phyloP scores from a whole-genome alignment of 2,329 filamentous ascomycete species.

The Calonectria pseudoreteaudii region DNA sequence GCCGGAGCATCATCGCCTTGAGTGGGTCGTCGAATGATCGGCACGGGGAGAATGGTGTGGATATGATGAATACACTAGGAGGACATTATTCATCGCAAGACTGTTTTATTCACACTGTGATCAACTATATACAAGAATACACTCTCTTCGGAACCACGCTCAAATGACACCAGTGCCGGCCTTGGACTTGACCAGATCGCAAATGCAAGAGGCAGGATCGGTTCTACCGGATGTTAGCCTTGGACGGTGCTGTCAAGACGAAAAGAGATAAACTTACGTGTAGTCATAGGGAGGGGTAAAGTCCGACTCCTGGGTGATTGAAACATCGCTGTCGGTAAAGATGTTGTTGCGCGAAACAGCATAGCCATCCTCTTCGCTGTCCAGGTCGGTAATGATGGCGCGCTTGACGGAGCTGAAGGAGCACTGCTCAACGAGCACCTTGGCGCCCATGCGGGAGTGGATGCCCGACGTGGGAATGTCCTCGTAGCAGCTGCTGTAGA shows the following conservation, averaged over 20 bases:
- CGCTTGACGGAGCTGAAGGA: slow-evolving; percentile 59
- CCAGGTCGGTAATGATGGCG: slow-evolving; percentile 54
- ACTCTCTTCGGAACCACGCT: neutral
- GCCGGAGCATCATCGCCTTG: neutral
- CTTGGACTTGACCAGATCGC: slow-evolving; percentile 39
- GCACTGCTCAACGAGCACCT: slow-evolving; percentile 65
- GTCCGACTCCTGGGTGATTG: slow-evolving; percentile 49
- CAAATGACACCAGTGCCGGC: slow-evolving; percentile 38
- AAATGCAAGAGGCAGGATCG: slow-evolving; percentile 37
- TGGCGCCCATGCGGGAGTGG: slow-evolving; percentile 64
- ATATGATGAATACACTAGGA: neutral
- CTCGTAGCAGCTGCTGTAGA: slow-evolving; percentile 66
- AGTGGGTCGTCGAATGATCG: neutral
- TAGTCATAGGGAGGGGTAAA: slow-evolving; percentile 52
- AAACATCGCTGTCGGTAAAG: slow-evolving; percentile 51
- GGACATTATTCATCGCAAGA: neutral
- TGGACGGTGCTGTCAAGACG: too few species aligned
- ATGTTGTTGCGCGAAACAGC: slow-evolving; percentile 58
- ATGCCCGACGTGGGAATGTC: slow-evolving; percentile 59
- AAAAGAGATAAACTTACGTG: slow-evolving; percentile 41
- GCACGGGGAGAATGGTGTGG: neutral
- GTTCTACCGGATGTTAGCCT: slow-evolving; percentile 14
- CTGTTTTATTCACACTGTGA: neutral
- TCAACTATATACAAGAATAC: slow-evolving; percentile 4
- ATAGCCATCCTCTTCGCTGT: slow-evolving; percentile 59